Evolutionary conservation across 805 yeast species (phyloP).

Genomic region (Teunomyces kruisii): DNA sequence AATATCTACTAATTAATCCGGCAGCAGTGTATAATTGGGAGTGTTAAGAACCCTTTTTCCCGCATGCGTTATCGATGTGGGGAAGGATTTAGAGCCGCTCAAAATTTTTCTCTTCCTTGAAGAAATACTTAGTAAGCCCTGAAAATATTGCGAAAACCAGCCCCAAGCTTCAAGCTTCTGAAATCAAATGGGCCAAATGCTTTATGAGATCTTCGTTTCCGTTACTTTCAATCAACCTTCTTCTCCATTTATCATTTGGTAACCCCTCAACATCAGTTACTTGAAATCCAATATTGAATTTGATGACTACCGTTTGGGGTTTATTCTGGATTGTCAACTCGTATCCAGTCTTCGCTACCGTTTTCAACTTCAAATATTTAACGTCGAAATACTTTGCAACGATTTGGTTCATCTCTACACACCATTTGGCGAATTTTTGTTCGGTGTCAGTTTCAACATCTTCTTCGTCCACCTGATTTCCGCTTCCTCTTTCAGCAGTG

Average conservation of each 20-base stretch:
- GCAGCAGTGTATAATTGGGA: too few relatives aligned
- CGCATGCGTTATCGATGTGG: too few relatives aligned
- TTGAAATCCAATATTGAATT: neutral
- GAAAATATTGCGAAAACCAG: neutral
- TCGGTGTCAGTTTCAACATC: constrained; percentile 5
- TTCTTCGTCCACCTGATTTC: neutral
- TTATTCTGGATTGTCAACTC: neutral
- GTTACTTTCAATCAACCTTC: neutral
- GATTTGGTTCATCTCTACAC: constrained; percentile 21
- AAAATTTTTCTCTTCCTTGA: too few relatives aligned
- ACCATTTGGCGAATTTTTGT: constrained; percentile 22
- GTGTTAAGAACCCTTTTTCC: too few relatives aligned
- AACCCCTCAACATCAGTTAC: neutral
- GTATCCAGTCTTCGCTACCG: neutral
- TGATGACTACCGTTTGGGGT: neutral
- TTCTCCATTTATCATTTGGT: neutral
- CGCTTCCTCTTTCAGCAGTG: neutral
- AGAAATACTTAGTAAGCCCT: neutral
- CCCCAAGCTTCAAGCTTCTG: neutral
- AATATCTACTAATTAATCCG: too few relatives aligned
- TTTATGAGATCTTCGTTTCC: constrained; percentile 1
- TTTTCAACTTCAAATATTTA: constrained; percentile 4
- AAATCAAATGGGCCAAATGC: neutral
- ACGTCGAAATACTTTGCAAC: constrained; percentile 13
- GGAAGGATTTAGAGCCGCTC: too few relatives aligned